Percentiles rank a stretch among this genome's conserved stretches.
These are phyloP conservation scores for Paracoccidioides lutzii DNA, from an alignment of 2,329 filamentous ascomycete genomes.

Conservation along the genomic window DNA sequence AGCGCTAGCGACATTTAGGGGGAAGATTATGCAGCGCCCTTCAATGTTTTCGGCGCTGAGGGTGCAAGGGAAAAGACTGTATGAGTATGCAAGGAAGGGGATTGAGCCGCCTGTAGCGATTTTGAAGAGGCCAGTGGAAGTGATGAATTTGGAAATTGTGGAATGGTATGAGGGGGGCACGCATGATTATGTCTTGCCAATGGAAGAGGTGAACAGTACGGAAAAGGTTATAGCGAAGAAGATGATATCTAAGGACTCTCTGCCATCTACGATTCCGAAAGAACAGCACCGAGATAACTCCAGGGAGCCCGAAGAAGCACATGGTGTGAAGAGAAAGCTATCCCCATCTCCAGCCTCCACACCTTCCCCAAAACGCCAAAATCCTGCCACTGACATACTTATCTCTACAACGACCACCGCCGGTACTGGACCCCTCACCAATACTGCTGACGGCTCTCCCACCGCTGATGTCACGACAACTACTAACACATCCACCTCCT, in stretches of 20 bases:
- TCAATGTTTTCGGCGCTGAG: conserved; percentile 88
- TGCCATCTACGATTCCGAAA: conserved; percentile 9
- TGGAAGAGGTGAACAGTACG: conserved; percentile 59
- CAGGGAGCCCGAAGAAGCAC: not conserved
- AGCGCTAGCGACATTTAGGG: conserved; percentile 61
- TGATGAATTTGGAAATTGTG: conserved; percentile 62
- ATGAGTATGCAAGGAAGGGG: conserved; percentile 89
- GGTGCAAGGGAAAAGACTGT: conserved; percentile 85
- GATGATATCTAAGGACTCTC: conserved; percentile 34
- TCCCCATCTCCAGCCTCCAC: not conserved
- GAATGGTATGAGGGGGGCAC: conserved; percentile 74
- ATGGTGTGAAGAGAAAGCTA: not conserved
- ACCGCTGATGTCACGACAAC: not conserved
- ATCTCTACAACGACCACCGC: not conserved
- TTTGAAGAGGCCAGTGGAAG: conserved; percentile 63
- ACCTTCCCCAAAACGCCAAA: conserved; percentile 4
- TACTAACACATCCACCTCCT: conserved; percentile 1
- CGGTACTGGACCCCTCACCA: too few relatives aligned
- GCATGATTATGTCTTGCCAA: conserved; percentile 68
- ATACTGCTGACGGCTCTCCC: not conserved
- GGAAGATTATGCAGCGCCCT: conserved; percentile 77
- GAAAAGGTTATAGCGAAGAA: conserved; percentile 68
- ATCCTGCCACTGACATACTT: not conserved
- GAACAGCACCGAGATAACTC: conserved; percentile 18
- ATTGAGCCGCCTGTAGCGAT: conserved; percentile 78